phyloP scores from a whole-genome alignment of 768 basidiomycete genomes.

The Lanmaoa pseudosensibilis region DNA sequence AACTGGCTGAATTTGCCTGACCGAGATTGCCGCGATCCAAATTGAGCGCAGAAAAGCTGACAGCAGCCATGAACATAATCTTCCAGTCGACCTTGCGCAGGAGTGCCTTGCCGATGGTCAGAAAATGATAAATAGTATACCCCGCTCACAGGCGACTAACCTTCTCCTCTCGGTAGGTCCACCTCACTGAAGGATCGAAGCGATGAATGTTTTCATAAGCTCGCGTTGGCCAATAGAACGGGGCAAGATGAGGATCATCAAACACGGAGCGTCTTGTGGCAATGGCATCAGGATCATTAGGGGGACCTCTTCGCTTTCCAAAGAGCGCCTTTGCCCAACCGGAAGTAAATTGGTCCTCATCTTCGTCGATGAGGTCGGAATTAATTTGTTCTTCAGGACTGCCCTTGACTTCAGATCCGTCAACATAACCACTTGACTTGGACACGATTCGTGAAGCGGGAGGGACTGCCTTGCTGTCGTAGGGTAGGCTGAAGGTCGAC shows the following conservation, averaged over 20 bases:
- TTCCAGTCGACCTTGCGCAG: conserved; percentile 61
- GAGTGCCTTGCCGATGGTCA: conserved; percentile 35
- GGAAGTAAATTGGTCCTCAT: background rate
- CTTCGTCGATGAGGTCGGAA: conserved; percentile 9
- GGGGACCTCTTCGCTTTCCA: background rate
- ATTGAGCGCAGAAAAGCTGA: conserved; percentile 58
- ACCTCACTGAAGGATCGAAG: conserved; percentile 56
- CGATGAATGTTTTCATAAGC: conserved; percentile 57
- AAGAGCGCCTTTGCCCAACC: background rate
- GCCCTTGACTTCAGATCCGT: background rate
- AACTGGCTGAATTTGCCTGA: conserved; percentile 59
- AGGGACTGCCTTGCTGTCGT: background rate
- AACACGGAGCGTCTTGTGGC: conserved; percentile 54
- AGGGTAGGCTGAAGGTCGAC: background rate
- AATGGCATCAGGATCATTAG: conserved; percentile 35
- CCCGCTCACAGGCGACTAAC: conserved; percentile 20
- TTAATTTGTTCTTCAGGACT: background rate
- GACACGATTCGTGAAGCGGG: background rate
- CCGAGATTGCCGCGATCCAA: conserved; percentile 53
- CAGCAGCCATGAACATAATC: conserved; percentile 55
- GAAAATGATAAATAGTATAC: background rate
- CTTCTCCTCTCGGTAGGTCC: conserved; percentile 59
- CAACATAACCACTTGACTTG: background rate
- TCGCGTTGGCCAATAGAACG: conserved; percentile 42
- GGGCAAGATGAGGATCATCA: conserved; percentile 44